Percentiles rank a stretch among this genome's conserved stretches.
Conservation (phyloP, 192 early-diverging fungal species). For the Coemansia sp. region DNA sequence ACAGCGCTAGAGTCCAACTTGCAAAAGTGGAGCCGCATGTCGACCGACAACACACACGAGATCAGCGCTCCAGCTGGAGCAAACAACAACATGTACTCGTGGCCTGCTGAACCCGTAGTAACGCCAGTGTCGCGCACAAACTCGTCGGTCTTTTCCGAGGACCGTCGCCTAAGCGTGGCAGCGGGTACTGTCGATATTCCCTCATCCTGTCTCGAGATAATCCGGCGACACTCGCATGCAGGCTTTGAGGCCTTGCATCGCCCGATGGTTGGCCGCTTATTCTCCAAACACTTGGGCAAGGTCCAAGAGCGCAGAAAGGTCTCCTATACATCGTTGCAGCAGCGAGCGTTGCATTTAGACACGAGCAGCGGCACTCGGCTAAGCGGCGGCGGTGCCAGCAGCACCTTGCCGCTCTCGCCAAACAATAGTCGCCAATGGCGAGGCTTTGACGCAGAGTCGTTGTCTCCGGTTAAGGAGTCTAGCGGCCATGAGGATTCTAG, state of each 20-base stretch:
- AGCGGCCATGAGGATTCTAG: conserved; percentile 25
- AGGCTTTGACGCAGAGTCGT: conserved; percentile 26
- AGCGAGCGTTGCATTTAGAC: conserved; percentile 9
- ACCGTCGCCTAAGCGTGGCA: conserved; percentile 53
- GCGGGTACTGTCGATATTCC: conserved; percentile 58
- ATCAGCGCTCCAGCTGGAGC: conserved; percentile 44
- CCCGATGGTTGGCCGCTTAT: conserved; percentile 49
- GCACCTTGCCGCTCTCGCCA: neutral
- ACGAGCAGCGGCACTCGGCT: neutral
- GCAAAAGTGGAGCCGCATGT: conserved; percentile 51
- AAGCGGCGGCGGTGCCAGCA: neutral
- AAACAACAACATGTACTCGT: conserved; percentile 51
- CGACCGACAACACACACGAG: conserved; percentile 37
- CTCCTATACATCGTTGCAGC: conserved; percentile 35
- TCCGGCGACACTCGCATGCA: conserved; percentile 52
- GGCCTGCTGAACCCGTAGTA: conserved; percentile 30
- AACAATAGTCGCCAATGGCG: conserved; percentile 14
- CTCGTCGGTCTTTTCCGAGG: conserved; percentile 32
- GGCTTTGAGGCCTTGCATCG: conserved; percentile 53
- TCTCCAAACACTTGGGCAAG: conserved; percentile 53
- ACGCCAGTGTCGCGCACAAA: conserved; percentile 23
- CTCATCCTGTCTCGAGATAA: conserved; percentile 43
- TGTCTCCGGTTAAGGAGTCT: conserved; percentile 40
- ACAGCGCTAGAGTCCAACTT: conserved; percentile 46
- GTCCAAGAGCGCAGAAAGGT: conserved; percentile 52